Percentiles rank a stretch among this genome's conserved stretches.
Evolutionary conservation across 164 flowering plant genomes (phyloP).

Genomic region (Magnolia officinalis): DNA sequence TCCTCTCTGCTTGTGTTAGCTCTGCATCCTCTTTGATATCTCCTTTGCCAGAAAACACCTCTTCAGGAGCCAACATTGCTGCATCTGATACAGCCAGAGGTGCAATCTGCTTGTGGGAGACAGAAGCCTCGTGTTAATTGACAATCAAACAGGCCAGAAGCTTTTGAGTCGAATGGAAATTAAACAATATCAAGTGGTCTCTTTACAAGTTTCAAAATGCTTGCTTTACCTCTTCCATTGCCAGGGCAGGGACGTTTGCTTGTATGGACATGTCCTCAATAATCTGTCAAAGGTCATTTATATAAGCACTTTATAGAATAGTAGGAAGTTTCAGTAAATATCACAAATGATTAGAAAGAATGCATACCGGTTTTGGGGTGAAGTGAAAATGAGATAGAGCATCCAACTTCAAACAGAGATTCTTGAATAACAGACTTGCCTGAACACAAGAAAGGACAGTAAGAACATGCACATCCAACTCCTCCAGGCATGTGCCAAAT

Average conservation of each 20-base stretch:
- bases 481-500: background rate
- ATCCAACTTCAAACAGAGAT: slow-evolving; percentile 77
- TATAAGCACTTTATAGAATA: background rate
- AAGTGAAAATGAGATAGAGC: slow-evolving; percentile 95
- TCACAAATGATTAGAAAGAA: background rate
- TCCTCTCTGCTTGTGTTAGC: slow-evolving; percentile 80
- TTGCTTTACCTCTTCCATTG: slow-evolving; percentile 91
- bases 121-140: background rate
- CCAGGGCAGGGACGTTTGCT: slow-evolving; percentile 84
- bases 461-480: background rate
- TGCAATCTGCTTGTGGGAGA: slow-evolving; percentile 51
- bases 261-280: slow-evolving; percentile 94
- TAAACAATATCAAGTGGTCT: background rate
- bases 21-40: slow-evolving; percentile 84
- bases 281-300: slow-evolving; percentile 39
- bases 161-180: background rate
- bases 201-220: background rate
- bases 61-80: slow-evolving; percentile 98
- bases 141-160: too few species aligned
- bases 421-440: slow-evolving; percentile 74
- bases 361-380: slow-evolving; percentile 86
- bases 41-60: slow-evolving; percentile 90
- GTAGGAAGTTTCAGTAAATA: background rate
- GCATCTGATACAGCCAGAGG: slow-evolving; percentile 96
- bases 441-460: slow-evolving; percentile 21